Conservation (phyloP, 495 filamentous ascomycete species). For the Trichoderma gamsii region DNA sequence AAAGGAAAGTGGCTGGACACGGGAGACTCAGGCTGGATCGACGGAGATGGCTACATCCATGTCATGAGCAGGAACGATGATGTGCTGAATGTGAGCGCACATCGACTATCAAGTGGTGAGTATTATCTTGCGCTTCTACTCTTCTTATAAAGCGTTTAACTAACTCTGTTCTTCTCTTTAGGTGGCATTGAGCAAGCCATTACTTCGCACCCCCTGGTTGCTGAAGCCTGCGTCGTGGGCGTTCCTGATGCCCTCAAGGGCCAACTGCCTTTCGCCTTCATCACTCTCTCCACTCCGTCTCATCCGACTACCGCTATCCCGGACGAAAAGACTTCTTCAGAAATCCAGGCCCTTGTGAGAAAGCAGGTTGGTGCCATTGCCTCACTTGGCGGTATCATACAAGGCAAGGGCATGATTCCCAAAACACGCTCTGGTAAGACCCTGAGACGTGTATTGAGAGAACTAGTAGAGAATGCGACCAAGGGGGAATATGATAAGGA, state of each 20-base stretch:
- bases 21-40: conserved; percentile 82
- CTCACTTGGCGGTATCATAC: conserved; percentile 73
- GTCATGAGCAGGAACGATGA: conserved; percentile 86
- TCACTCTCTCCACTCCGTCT: conserved; percentile 49
- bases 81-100: conserved; percentile 91
- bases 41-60: conserved; percentile 74
- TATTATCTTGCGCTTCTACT: conserved; percentile 3
- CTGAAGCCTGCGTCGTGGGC: conserved; percentile 77
- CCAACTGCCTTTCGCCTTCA: conserved; percentile 84
- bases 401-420: conserved; percentile 83
- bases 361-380: conserved; percentile 85
- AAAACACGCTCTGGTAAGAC: conserved; percentile 89
- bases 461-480: conserved; percentile 66
- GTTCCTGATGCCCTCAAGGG: conserved; percentile 84
- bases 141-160: background rate
- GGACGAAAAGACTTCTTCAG: conserved; percentile 38
- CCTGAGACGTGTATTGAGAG: conserved; percentile 68
- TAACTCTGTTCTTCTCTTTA: conserved; percentile 23
- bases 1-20: conserved; percentile 78
- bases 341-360: conserved; percentile 64
- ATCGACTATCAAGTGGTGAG: conserved; percentile 81
- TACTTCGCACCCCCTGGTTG: conserved; percentile 66
- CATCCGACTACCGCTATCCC: conserved; percentile 42
- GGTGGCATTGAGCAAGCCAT: conserved; percentile 87
- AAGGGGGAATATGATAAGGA: conserved; percentile 44